Evolutionary conservation across 2,329 filamentous ascomycete genomes (phyloP).

Genomic region (Pezicula rhizophila): DNA sequence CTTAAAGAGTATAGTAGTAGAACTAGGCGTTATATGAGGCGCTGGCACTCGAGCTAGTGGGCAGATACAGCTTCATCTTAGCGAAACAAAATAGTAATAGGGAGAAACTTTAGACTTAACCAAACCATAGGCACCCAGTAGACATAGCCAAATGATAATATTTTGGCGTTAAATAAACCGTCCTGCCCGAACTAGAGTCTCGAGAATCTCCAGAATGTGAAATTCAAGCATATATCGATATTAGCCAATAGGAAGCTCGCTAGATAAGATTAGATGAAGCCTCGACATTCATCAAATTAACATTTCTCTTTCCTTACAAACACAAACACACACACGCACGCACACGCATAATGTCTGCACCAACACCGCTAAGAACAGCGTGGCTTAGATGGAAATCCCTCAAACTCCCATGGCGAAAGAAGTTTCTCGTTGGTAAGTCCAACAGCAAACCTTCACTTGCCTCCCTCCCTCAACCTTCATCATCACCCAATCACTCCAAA

Average conservation of each 20-base stretch:
- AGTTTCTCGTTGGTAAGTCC: slow-evolving; percentile 52
- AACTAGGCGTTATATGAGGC: neutral
- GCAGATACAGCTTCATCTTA: too few species aligned
- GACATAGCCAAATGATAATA: too few species aligned
- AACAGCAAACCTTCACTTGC: neutral
- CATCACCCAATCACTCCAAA: neutral
- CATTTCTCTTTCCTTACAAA: neutral
- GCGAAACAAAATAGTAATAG: too few species aligned
- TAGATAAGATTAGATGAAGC: neutral
- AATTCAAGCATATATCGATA: neutral
- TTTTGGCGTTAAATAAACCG: too few species aligned
- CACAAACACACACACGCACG: neutral
- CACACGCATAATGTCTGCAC: slow-evolving; percentile 2
- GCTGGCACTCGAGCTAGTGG: neutral
- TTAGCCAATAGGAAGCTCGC: neutral
- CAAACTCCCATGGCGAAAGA: slow-evolving; percentile 57
- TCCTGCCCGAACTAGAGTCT: too few species aligned
- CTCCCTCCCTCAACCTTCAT: neutral
- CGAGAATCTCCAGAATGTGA: neutral
- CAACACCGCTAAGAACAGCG: slow-evolving; percentile 11
- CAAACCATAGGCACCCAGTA: too few species aligned
- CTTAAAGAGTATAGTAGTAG: neutral
- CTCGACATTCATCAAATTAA: neutral
- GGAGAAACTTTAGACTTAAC: too few species aligned
- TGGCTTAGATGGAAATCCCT: slow-evolving; percentile 60